Percentiles rank a stretch among this genome's conserved stretches.
Evolutionary conservation across 768 basidiomycete genomes (phyloP).

Genomic region (Suillus discolor): DNA sequence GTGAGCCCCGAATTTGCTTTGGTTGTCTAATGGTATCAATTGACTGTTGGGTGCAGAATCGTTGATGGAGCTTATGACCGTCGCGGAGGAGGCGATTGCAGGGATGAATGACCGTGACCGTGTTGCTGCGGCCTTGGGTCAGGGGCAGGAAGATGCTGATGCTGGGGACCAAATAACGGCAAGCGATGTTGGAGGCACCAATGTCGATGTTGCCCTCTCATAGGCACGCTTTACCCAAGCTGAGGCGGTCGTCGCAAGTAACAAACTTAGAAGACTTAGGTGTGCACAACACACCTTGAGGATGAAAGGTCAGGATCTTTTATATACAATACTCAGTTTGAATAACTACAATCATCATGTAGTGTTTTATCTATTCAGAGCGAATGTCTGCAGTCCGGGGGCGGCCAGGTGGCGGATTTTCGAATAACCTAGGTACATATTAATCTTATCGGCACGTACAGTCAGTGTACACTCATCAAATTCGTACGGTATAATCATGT

Average conservation of each 20-base stretch:
- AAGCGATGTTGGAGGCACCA: background rate
- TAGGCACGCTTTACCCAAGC: background rate
- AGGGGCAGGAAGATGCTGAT: slow-evolving; percentile 10
- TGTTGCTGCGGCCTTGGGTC: slow-evolving; percentile 15
- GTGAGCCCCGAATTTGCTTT: slow-evolving; percentile 29
- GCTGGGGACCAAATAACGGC: background rate
- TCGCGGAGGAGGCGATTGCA: slow-evolving; percentile 36
- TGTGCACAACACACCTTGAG: background rate
- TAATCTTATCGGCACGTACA: too few species aligned
- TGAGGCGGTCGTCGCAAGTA: background rate
- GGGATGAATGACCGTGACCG: slow-evolving; percentile 34
- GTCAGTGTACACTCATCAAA: too few species aligned
- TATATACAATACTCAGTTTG: background rate
- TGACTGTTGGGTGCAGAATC: slow-evolving; percentile 27
- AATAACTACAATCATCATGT: background rate
- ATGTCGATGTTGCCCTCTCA: background rate
- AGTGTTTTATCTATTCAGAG: background rate
- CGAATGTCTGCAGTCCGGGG: background rate
- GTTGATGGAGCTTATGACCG: slow-evolving; percentile 32
- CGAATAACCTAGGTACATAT: too few species aligned
- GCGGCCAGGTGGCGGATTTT: too few species aligned
- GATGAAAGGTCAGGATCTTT: background rate
- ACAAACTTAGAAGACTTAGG: background rate
- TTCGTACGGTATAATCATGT: too few species aligned
- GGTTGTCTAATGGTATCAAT: background rate